Evolutionary conservation across 768 basidiomycete genomes (phyloP).

Genomic region (Tricholoma furcatifolium): DNA sequence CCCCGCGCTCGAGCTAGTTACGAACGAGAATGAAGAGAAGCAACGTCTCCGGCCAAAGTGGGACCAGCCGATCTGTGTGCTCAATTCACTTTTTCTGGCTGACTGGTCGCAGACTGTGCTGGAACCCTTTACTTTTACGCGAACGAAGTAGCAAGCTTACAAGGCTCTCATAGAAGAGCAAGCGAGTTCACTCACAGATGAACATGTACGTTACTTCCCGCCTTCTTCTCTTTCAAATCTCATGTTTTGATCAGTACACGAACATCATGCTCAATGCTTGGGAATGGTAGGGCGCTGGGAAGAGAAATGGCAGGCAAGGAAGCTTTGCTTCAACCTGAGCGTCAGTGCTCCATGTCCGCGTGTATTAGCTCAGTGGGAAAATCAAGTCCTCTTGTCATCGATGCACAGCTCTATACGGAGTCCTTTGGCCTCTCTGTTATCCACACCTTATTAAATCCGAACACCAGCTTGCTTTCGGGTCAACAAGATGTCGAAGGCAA

Average conservation of each 20-base stretch:
- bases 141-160: conserved; percentile 55
- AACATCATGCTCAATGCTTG: conserved; percentile 56
- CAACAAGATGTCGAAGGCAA: too few species aligned
- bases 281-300: too few species aligned
- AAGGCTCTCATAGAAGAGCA: conserved; percentile 59
- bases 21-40: too few species aligned
- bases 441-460: conserved; percentile 29
- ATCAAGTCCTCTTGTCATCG: conserved; percentile 11
- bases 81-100: conserved; percentile 64
- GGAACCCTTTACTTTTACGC: conserved; percentile 68
- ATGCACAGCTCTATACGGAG: conserved; percentile 17
- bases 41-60: conserved; percentile 56
- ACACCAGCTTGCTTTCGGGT: conserved; percentile 41
- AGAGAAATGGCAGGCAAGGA: too few species aligned
- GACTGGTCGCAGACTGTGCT: conserved; percentile 52
- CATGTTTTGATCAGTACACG: conserved; percentile 33
- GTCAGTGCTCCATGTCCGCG: conserved; percentile 44
- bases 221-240: background rate
- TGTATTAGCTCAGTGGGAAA: conserved; percentile 28
- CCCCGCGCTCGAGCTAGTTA: too few species aligned
- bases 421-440: conserved; percentile 23
- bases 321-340: background rate
- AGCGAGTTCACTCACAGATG: conserved; percentile 65
- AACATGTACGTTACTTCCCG: conserved; percentile 76
- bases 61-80: conserved; percentile 80